Base-by-base conservation (phyloP, 441 rosid genomes). In the Melianthus villosus region DNA sequence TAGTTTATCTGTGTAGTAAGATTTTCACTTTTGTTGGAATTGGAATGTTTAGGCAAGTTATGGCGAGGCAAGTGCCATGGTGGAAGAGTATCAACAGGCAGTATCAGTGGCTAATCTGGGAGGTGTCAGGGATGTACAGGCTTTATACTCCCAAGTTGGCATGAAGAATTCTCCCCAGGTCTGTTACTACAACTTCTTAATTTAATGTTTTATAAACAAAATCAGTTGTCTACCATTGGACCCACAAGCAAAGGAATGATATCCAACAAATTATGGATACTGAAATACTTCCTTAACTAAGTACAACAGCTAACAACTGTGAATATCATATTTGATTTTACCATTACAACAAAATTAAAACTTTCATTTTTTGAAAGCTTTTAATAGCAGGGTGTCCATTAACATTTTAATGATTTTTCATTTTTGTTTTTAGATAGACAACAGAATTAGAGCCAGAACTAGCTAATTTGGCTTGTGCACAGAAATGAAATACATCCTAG, bases 41-140 rank as follows among this genome's bases (percentile, higher is more conserved):
- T n/a, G 20, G 30, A 9, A 10, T 29, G n/a, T 63, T 38, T 35
- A 76, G 95, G 93, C 85, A 9, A 64, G 80, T 8, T 87, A 81
- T 57, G 65, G 72, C 29, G 95, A 87, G 57, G 91, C 92, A 3
- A 62, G 57, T 46, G 85, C 78, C 16, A 78, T 83, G 93, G 87
- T 80, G 51, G 97, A 87, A 56, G 95, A 79, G 47, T 71, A 79
- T 64, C 95, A 83, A 35, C 97, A 83, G 63, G 82, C 82, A 38
- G 67, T 66, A 53, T 73, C 79, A 0, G 72, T 69, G 26, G 75
- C 72, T 51, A 72, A 55, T 65, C 68, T 72, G 18, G 81, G 97
- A 2, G 84, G 91, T 16, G 51, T 72, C 46, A 73, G 93, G 10
- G 95, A 80, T 54, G 64, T 72, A 46, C 87, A 69, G 40, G 72